Evolutionary conservation across 1,139 yeast species (phyloP), one percentile per base, ranked within the genome.

Genomic region (Tardiomyces depauwii): DNA sequence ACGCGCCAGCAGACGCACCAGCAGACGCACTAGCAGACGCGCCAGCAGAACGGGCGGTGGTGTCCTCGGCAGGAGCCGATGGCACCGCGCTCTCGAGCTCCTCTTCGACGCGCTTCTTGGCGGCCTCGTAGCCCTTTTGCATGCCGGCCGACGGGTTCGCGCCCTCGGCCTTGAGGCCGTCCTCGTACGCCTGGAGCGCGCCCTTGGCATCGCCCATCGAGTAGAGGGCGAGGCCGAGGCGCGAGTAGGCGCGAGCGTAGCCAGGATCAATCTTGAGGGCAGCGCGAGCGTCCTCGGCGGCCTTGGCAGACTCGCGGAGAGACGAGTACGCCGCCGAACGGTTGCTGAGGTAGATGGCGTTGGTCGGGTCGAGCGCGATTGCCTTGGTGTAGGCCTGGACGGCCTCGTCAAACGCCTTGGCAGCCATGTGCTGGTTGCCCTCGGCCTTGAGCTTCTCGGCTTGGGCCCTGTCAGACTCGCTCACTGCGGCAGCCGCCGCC

Each of bases 281-380:
- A 49, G 71, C 70, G 59, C 81, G 74, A 30, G 98, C 96, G 64
- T 91, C 99, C 41, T 68, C 71, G 42, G 84, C 77, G 1, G 99
- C 98, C 53, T 76, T 70, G 16, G 77, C 82, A 60, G 85, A 91
- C 51, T 86, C 72, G 50, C 80, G 75, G 42, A 76, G 63, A 9
- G 95, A 86, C 16, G 95, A 85, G 65, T 84, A 80, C 5, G 98
- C 98, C 44, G 99, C 98, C 16, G 99, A 97, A 63, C 99, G 79
- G 70, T 91, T 91, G 33, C 97, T 88, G 52, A 76, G 78, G 67
- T 82, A 93, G 25, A 93, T 85, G 14, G 88, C 89, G 62, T 88
- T 88, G 14, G 74, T 64, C 45, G 87, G 78, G 53, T 81, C 76
- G 47, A 82, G 66, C 30, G 68, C 78, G 52, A 89, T 78, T n/a